Percentiles rank a stretch among this genome's conserved stretches.
Conservation (phyloP, 169 alveolate species). For the Plasmodium malariae region DNA sequence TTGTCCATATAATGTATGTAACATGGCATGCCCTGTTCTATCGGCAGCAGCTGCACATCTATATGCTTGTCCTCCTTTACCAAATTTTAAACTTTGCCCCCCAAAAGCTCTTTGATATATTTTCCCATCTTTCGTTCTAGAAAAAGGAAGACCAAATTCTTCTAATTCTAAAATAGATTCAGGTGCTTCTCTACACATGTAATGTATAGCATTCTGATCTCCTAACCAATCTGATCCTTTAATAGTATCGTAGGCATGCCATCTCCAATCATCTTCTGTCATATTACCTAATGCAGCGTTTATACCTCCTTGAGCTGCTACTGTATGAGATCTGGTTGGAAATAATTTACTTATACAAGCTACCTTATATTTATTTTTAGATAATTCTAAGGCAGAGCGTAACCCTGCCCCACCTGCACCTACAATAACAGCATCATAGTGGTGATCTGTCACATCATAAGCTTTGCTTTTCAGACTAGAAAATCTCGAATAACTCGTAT, state of each 20-base stretch:
- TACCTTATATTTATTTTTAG: conserved; percentile 89
- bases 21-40: conserved; percentile 98
- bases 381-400: conserved; percentile 96
- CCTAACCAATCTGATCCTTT: conserved; percentile 99
- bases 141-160: conserved; percentile 97
- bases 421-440: conserved; percentile 97
- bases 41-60: conserved; percentile 99
- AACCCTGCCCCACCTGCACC: conserved; percentile 99
- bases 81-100: conserved; percentile 96
- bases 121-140: conserved; percentile 95
- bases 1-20: conserved; percentile 97
- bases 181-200: conserved; percentile 98
- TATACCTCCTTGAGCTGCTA: conserved; percentile 98
- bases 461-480: conserved; percentile 74
- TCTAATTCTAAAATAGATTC: conserved; percentile 97
- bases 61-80: conserved; percentile 98
- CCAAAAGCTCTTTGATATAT: conserved; percentile 98
- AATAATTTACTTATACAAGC: conserved; percentile 96
- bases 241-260: conserved; percentile 99
- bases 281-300: conserved; percentile 96
- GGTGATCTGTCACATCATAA: conserved; percentile 93
- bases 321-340: conserved; percentile 99
- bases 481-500: conserved; percentile 9
- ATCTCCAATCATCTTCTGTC: conserved; percentile 98
- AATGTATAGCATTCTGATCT: conserved; percentile 98